Evolutionary conservation across 2,329 filamentous ascomycete genomes (phyloP).

Genomic region (Pseudocercospora vitis): DNA sequence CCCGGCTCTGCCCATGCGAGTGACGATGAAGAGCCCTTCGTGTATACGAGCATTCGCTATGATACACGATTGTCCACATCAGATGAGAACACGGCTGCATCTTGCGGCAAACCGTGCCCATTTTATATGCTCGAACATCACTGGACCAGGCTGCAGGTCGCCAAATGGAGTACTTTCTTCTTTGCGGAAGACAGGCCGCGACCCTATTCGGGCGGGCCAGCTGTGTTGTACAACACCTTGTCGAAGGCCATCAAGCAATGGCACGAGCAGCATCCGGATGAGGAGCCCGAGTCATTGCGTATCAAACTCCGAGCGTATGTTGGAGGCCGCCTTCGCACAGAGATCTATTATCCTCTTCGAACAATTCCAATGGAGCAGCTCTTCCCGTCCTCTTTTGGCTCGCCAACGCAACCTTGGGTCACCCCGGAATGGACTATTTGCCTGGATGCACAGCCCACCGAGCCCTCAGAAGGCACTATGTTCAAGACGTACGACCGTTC

Average conservation of each 20-base stretch:
- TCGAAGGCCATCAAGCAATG: slow-evolving; percentile 36
- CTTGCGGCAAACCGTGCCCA: slow-evolving; percentile 39
- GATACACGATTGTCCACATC: slow-evolving; percentile 57
- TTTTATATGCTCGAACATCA: slow-evolving; percentile 43
- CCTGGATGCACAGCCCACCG: slow-evolving; percentile 55
- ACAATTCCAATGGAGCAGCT: slow-evolving; percentile 53
- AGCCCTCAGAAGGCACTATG: slow-evolving; percentile 66
- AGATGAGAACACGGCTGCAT: slow-evolving; percentile 31
- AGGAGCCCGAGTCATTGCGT: slow-evolving; percentile 35
- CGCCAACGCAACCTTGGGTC: slow-evolving; percentile 31
- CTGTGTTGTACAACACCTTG: slow-evolving; percentile 35
- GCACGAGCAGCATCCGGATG: slow-evolving; percentile 36
- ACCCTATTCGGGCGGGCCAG: slow-evolving; percentile 49
- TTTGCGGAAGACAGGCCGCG: slow-evolving; percentile 70
- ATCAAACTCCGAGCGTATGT: slow-evolving; percentile 59
- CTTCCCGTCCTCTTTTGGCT: slow-evolving; percentile 58
- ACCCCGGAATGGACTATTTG: slow-evolving; percentile 43
- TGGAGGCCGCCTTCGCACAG: slow-evolving; percentile 41
- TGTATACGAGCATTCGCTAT: slow-evolving; percentile 53
- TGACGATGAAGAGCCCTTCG: slow-evolving; percentile 23
- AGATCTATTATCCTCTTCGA: slow-evolving; percentile 40
- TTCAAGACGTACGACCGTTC: slow-evolving; percentile 79
- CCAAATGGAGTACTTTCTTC: slow-evolving; percentile 56
- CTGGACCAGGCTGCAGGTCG: slow-evolving; percentile 45
- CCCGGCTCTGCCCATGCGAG: background rate